Base-by-base conservation (phyloP, 164 flowering plant genomes). In the Echeveria elegans region DNA sequence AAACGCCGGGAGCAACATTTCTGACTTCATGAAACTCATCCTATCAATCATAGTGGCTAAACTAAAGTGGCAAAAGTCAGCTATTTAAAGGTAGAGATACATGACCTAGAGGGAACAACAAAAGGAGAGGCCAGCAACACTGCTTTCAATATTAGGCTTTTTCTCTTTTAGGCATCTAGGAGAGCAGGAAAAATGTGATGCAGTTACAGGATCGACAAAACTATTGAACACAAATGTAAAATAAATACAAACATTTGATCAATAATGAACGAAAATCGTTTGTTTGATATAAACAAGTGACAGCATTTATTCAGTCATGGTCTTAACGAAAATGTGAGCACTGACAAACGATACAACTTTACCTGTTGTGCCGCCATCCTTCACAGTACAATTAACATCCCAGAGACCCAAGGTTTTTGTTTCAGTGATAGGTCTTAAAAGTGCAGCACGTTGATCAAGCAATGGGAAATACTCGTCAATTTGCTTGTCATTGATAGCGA, bases 341-440 rank as follows among this genome's bases (percentile, higher is more conserved):
- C 4, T 41, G 4, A 23, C 14, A 38, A 36, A 37, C 38, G 23
- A 65, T 26, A 21, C 15, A 72, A 28, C 50, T 74, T 78, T 48
- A 90, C 96, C 96, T 73, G 96, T 70, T 48, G 75, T 67, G 28
- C 96, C 98, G 73, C 99, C 99, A 65, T 97, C 99, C 80, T 94
- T 83, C 37, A 91, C 99, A 65, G 97, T 89, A 74, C 97, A 91
- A 1, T 62, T 70, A 52, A 89, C 86, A 75, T 94, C 90, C 96
- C 96, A 91, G 70, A 81, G 86, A 52, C 99, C 99, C 72, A 91
- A 76, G 28, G 99, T 89, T 68, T 89, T 86, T 19, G 97, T 94
- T 77, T 94, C 97, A 45, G 87, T 24, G 71, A 91, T 88, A 67
- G 99, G 97, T 23, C 86, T 85, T 52, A 94, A 92, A 69, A 94